Percentiles rank a stretch among this genome's conserved stretches.
Conservation (phyloP, 192 early-diverging fungal species). For the Mortierella antarctica region DNA sequence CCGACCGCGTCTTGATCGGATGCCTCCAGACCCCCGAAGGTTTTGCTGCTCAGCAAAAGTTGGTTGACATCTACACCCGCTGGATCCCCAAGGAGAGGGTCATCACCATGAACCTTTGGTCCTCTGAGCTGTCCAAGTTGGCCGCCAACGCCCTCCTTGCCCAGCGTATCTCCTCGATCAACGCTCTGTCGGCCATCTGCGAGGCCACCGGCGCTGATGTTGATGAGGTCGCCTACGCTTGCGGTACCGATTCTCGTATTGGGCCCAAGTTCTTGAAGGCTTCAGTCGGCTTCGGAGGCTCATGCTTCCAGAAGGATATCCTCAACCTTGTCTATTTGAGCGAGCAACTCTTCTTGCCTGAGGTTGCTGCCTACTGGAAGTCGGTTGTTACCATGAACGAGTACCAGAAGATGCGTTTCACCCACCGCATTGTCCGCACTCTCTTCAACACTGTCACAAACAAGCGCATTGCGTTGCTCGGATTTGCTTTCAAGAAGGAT, state of each 20-base stretch:
- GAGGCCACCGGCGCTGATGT: conserved; percentile 93
- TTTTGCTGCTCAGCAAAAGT: conserved; percentile 77
- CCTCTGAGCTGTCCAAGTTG: conserved; percentile 94
- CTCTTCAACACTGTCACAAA: conserved; percentile 85
- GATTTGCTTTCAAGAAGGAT: conserved; percentile 96
- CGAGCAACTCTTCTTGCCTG: conserved; percentile 82
- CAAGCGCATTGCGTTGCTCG: conserved; percentile 83
- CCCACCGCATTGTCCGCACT: conserved; percentile 72
- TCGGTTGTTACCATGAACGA: conserved; percentile 93
- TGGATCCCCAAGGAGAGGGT: conserved; percentile 90
- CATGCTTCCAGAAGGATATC: conserved; percentile 97
- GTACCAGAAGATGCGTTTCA: conserved; percentile 91
- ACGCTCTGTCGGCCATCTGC: conserved; percentile 90
- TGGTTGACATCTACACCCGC: conserved; percentile 82
- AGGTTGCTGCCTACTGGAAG: conserved; percentile 95
- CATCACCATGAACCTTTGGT: conserved; percentile 93
- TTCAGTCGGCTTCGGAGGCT: conserved; percentile 93
- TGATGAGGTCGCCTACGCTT: conserved; percentile 90
- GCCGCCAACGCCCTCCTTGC: conserved; percentile 94
- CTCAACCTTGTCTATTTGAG: conserved; percentile 91
- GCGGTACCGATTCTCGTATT: conserved; percentile 87
- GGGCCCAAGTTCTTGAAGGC: conserved; percentile 92
- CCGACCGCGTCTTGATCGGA: conserved; percentile 93
- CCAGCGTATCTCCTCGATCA: conserved; percentile 93
- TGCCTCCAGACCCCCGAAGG: conserved; percentile 77